Percentiles rank a stretch among this genome's conserved stretches.
Evolutionary conservation across 2,329 filamentous ascomycete species (phyloP).

Genomic region (Xylaria polymorpha): DNA sequence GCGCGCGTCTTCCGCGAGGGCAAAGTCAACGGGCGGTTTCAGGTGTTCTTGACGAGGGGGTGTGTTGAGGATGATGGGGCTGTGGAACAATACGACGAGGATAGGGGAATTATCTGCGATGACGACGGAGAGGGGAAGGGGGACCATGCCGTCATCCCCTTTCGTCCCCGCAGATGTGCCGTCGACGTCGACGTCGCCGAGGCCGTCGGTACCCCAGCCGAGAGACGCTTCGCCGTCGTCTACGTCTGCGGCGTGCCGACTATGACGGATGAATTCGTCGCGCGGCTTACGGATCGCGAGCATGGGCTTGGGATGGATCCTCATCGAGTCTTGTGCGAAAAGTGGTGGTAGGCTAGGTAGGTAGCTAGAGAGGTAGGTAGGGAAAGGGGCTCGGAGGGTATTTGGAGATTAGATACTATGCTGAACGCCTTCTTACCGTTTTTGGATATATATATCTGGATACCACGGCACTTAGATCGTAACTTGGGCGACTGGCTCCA

Average conservation of each 20-base stretch:
- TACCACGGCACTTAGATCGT: background rate
- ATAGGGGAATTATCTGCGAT: constrained; percentile 20
- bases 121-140: constrained; percentile 9
- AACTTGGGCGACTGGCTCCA: background rate
- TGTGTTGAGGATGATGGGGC: background rate
- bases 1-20: constrained; percentile 54
- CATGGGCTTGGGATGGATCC: constrained; percentile 55
- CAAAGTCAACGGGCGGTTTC: constrained; percentile 55
- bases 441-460: background rate
- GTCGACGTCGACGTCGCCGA: constrained; percentile 55
- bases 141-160: constrained; percentile 43
- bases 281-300: constrained; percentile 53
- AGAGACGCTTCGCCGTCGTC: constrained; percentile 60
- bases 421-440: background rate
- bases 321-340: constrained; percentile 67
- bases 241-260: constrained; percentile 75
- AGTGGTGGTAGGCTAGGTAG: constrained; percentile 66
- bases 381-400: background rate
- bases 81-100: background rate
- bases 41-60: constrained; percentile 60
- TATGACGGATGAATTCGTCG: constrained; percentile 76
- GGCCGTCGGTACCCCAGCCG: constrained; percentile 53
- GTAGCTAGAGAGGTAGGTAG: background rate
- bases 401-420: background rate
- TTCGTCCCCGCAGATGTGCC: constrained; percentile 56